Conservation (phyloP, 805 yeast species). For the Metschnikowia kunwiensis region DNA sequence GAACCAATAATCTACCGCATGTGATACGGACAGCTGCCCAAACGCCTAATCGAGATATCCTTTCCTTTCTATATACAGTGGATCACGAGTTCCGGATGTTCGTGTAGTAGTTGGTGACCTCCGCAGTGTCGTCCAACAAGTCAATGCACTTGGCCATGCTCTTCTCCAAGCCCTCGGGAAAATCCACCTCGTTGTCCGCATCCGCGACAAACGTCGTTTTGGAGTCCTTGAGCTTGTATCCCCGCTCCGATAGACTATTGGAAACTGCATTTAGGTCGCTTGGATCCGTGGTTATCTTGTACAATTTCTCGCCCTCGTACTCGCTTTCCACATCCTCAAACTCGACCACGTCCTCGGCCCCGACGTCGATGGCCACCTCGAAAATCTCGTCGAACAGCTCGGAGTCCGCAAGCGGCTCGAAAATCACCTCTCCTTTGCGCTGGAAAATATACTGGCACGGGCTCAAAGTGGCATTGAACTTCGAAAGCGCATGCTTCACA, state of each 20-base stretch:
- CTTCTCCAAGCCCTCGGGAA: conserved; percentile 50
- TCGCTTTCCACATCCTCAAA: conserved; percentile 41
- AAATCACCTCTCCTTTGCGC: conserved; percentile 66
- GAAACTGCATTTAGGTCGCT: conserved; percentile 61
- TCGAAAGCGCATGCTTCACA: conserved; percentile 71
- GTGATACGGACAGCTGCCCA: too few species aligned
- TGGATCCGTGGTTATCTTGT: conserved; percentile 60
- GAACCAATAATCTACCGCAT: too few species aligned
- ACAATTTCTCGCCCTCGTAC: conserved; percentile 32
- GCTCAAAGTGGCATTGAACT: conserved; percentile 64
- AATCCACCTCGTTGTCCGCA: conserved; percentile 54
- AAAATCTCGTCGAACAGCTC: conserved; percentile 61
- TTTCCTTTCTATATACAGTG: too few species aligned
- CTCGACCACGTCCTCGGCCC: conserved; percentile 76
- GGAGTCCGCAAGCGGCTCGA: conserved; percentile 39
- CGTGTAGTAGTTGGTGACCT: conserved; percentile 75
- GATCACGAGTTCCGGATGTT: conserved; percentile 44
- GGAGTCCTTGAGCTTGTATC: conserved; percentile 64
- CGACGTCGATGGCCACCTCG: conserved; percentile 72
- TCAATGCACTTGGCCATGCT: conserved; percentile 56
- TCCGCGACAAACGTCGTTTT: conserved; percentile 67
- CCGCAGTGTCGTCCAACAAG: conserved; percentile 74
- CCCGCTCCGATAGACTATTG: conserved; percentile 47
- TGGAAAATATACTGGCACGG: conserved; percentile 80
- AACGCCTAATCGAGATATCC: too few species aligned